Base-by-base conservation (phyloP, 2,329 filamentous ascomycete species). In the Trichoderma hamatum region DNA sequence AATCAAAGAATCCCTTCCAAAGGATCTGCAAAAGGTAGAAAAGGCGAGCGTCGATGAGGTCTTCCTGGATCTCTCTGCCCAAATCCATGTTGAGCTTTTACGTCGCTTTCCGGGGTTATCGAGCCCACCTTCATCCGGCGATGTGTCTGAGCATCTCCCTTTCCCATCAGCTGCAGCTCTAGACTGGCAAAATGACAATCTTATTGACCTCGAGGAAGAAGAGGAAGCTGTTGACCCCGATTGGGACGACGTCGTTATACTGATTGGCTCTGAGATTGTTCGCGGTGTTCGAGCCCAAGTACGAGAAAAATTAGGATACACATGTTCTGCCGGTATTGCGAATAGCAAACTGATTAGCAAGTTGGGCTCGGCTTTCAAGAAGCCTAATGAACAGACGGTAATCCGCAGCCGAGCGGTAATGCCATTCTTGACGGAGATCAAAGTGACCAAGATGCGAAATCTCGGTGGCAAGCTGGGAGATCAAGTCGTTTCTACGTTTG, bases 1-100 rank as follows among this genome's bases (percentile, higher is more conserved):
- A 68, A 92, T 98, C 76, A 95, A 94, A 76, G 90, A 91, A 5
- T 83, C 83, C 39, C 80, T 97, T 55, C 91, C 92, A 1, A 77
- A 85, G 0, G 80, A 86, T 54, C 78, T 89, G 71, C 92, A 93
- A 77, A 89, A 85, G 74, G 88, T 97, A 55, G 95, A 99, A 82
- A 99, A 98, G 78, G 96, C 95, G 21, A 91, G 93, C 75, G 92
- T 98, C 67, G 96, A 99, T 77, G 96, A 99, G 80, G 94, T 97
- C 10, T 99, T 97, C 76, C 82, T 98, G 70, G 96, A 99, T 79
- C 80, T 99, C 61, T 97, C 93, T 11, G 90, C 91, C 0, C 91
- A 97, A 70, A 86, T 97, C 3, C 92, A 96, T 78, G 85, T 85
- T 2, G 84, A 92, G 32, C 81, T 99, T 60, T 80, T 97, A 51